phyloP scores from a whole-genome alignment of 2,329 filamentous ascomycete genomes.

The Microdochium trichocladiopsis region DNA sequence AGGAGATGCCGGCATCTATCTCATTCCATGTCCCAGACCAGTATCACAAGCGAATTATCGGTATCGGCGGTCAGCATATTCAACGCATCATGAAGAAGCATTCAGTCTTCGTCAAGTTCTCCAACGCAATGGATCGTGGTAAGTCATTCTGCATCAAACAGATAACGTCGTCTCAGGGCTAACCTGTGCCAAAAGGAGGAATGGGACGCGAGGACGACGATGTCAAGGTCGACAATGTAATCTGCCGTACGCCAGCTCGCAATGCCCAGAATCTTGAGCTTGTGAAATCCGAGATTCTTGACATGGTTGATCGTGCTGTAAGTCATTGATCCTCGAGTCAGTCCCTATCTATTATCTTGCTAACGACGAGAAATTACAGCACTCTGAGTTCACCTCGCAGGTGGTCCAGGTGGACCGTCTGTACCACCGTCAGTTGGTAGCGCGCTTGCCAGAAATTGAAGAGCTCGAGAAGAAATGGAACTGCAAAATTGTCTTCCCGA shows the following conservation, averaged over 20 bases:
- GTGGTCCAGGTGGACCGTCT: slow-evolving; percentile 89
- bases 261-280: slow-evolving; percentile 95
- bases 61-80: slow-evolving; percentile 96
- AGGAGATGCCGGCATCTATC: slow-evolving; percentile 98
- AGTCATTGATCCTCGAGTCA: slow-evolving; percentile 24
- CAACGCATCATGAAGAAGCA: slow-evolving; percentile 99
- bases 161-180: slow-evolving; percentile 10
- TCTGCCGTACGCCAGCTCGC: slow-evolving; percentile 92
- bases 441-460: slow-evolving; percentile 82
- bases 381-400: slow-evolving; percentile 94
- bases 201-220: slow-evolving; percentile 96
- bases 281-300: slow-evolving; percentile 97
- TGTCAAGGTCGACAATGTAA: slow-evolving; percentile 97
- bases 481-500: slow-evolving; percentile 98
- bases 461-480: slow-evolving; percentile 98
- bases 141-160: slow-evolving; percentile 2
- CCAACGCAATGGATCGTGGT: slow-evolving; percentile 96
- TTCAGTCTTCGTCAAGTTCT: slow-evolving; percentile 99
- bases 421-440: slow-evolving; percentile 89
- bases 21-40: slow-evolving; percentile 99
- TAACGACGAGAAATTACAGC: slow-evolving; percentile 36
- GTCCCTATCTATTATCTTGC: not conserved
- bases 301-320: slow-evolving; percentile 95
- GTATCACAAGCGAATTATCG: slow-evolving; percentile 98
- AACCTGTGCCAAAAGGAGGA: slow-evolving; percentile 39